Percentiles rank a stretch among this genome's conserved stretches.
phyloP scores from a whole-genome alignment of 495 filamentous ascomycete genomes.

The Tricharina praecox region DNA sequence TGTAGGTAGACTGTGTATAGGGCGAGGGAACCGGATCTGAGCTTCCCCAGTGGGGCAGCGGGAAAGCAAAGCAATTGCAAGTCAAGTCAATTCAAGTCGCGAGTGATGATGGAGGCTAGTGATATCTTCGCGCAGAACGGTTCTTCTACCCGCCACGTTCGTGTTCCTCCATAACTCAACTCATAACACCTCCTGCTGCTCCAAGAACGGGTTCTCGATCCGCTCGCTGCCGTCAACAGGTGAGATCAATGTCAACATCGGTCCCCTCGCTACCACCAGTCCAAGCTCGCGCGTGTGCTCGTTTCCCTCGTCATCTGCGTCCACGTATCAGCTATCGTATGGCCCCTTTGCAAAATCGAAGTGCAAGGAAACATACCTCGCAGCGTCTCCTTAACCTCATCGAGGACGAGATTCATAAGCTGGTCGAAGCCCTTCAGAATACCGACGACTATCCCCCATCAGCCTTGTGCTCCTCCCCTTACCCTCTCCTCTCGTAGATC shows the following conservation, averaged over 20 bases:
- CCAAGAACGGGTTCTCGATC: slow-evolving; percentile 83
- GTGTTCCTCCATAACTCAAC: too few species aligned
- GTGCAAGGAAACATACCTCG: slow-evolving; percentile 42
- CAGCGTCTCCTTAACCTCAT: slow-evolving; percentile 79
- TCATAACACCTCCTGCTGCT: too few species aligned
- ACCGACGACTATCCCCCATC: slow-evolving; percentile 48
- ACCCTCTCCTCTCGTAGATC: not conserved
- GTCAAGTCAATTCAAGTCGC: too few species aligned
- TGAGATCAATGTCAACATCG: slow-evolving; percentile 77
- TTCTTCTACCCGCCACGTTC: too few species aligned
- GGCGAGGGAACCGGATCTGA: too few species aligned
- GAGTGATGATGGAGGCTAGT: too few species aligned
- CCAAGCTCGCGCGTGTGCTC: slow-evolving; percentile 67
- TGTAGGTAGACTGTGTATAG: too few species aligned
- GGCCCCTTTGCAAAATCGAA: not conserved
- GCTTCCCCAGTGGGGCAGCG: too few species aligned
- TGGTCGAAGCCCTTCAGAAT: slow-evolving; percentile 89
- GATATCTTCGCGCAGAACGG: too few species aligned
- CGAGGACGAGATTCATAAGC: slow-evolving; percentile 92
- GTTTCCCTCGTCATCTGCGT: slow-evolving; percentile 77
- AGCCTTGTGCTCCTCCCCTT: not conserved
- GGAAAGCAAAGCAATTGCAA: too few species aligned
- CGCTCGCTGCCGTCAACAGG: slow-evolving; percentile 88
- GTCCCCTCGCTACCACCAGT: slow-evolving; percentile 80
- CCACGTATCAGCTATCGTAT: not conserved